phyloP scores from a whole-genome alignment of 768 basidiomycete genomes.

The Tulasnella sp. region DNA sequence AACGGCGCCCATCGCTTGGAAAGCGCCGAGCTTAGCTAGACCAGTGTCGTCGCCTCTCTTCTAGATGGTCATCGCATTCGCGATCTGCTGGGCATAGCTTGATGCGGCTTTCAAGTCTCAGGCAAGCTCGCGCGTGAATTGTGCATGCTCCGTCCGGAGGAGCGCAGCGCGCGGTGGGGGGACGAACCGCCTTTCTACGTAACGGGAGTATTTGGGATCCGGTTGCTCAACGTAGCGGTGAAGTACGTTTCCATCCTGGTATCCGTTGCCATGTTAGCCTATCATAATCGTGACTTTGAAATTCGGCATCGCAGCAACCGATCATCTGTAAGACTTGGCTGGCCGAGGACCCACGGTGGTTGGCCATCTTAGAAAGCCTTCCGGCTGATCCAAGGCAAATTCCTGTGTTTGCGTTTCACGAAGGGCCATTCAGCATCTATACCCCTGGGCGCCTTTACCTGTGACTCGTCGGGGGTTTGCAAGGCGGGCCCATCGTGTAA shows the following conservation, averaged over 20 bases:
- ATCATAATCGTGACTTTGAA: too few relatives aligned
- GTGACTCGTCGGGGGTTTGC: background rate
- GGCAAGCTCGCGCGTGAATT: background rate
- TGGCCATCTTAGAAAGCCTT: too few relatives aligned
- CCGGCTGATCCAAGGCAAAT: too few relatives aligned
- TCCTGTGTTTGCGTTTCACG: too few relatives aligned
- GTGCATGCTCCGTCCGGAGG: constrained; percentile 4
- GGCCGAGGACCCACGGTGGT: too few relatives aligned
- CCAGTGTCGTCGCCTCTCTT: background rate
- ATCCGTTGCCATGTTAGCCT: too few relatives aligned
- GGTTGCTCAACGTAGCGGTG: background rate
- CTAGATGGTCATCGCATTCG: background rate
- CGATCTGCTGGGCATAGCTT: background rate
- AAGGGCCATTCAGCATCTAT: too few relatives aligned
- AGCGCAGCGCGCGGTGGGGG: background rate
- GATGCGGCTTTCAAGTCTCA: background rate
- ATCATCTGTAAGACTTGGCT: too few relatives aligned
- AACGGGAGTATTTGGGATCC: background rate
- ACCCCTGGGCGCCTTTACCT: background rate
- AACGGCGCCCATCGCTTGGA: background rate
- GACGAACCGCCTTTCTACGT: background rate
- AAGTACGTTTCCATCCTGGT: too few relatives aligned
- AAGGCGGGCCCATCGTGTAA: background rate
- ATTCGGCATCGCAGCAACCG: too few relatives aligned
- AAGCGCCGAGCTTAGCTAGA: background rate